Evolutionary conservation across 78 protist species (phyloP).

Genomic region (Dictyostelium intermedium): DNA sequence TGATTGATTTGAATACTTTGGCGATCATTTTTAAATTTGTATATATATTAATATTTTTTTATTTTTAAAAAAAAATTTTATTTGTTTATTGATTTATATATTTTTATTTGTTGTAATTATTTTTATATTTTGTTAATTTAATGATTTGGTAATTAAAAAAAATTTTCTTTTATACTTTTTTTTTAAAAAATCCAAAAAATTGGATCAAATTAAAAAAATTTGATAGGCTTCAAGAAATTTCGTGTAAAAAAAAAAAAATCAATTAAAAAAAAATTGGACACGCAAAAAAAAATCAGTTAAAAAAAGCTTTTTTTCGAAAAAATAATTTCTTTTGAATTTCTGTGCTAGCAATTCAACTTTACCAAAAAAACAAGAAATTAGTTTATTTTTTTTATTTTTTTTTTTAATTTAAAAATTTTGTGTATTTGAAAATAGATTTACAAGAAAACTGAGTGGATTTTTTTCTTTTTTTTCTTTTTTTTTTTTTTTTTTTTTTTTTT

Average conservation of each 20-base stretch:
- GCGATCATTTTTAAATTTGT: not conserved
- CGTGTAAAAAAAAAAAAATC: not conserved
- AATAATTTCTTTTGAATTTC: not conserved
- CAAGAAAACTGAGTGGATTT: no score
- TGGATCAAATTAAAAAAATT: not conserved
- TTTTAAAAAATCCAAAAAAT: no score
- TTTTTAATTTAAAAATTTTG: no score
- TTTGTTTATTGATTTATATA: no score
- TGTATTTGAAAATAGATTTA: no score
- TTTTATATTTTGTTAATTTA: not conserved
- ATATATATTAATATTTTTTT: not conserved
- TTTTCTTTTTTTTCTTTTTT: no score
- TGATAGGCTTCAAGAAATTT: not conserved
- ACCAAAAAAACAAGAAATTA: not conserved
- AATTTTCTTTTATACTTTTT: not conserved
- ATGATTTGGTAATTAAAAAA: not conserved
- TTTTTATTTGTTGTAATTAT: not conserved
- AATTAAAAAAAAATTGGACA: no score
- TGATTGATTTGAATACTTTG: conserved; percentile 3
- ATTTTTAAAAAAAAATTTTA: no score
- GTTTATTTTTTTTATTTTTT: no score
- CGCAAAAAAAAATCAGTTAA: not conserved
- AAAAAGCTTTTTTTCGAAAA: no score
- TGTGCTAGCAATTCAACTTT: not conserved
- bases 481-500: no score